Evolutionary conservation across 441 rosid species (phyloP), one percentile per base, ranked within the genome.

Genomic region (Gossypium schwendimanii): DNA sequence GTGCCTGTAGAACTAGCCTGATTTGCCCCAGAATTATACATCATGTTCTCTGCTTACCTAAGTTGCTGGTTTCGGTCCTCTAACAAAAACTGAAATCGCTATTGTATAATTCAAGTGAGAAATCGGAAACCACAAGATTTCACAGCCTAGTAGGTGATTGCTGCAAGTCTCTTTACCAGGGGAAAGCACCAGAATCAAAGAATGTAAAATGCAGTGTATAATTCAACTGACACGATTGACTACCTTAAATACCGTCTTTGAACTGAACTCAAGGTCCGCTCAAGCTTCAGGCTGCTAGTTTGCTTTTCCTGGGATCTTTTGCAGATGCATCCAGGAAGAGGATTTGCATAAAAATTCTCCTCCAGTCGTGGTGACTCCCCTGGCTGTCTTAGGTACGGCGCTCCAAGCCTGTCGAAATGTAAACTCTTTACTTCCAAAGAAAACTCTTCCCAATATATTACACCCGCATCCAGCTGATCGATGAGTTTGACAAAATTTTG

Each of bases 341-440:
- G 98, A 74, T 94, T 94, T 20, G 97, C 96, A 74, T 87, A 92
- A 61, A 94, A 94, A 74, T 87, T 92, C 85, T 92, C 99, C 87
- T 92, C 98, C 55, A 84, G 71, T 81, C 97, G 85, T 0, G 98
- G 96, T 3, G 88, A 55, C 33, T 84, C 89, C 70, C 93, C 94
- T 18, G 75, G 80, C 71, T 64, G 76, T 81, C 99, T 87, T 21
- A 67, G 79, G 74, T 92, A 85, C 9, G 99, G 93, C 26, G 87
- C 84, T 76, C 98, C 97, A 12, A 83, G 76, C 84, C 98, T 86
- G 75, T 81, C 49, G 23, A 84, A 76, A 70, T 92, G 96, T 49
- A 82, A 72, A 70, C 79, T 80, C 83, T 80, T 86, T 33, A 91
- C 96, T 82, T 85, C 84, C 3, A 79, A 80, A 33, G 94, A 82